phyloP scores from a whole-genome alignment of 2,329 filamentous ascomycete genomes.

The Cordyceps javanica region DNA sequence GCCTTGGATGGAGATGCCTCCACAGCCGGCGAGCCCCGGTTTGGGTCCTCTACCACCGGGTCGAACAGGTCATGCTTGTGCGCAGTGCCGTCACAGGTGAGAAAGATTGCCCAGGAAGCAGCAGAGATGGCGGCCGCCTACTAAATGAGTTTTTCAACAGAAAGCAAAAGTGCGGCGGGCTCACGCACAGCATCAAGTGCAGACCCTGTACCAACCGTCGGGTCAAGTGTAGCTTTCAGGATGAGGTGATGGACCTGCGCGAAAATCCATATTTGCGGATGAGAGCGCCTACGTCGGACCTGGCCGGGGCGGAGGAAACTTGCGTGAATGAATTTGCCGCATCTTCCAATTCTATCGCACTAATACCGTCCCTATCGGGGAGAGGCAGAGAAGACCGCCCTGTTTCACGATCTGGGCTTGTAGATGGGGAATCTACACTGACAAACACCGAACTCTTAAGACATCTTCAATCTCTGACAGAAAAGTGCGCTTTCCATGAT shows the following conservation, averaged over 20 bases:
- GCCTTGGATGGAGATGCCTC: background rate
- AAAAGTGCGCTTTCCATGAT: background rate
- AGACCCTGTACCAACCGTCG: background rate
- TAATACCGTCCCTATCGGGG: background rate
- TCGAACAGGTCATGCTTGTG: background rate
- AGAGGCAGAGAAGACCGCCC: background rate
- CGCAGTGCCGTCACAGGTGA: background rate
- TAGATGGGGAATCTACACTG: background rate
- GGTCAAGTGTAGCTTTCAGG: background rate
- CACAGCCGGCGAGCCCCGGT: background rate
- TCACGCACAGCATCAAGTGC: background rate
- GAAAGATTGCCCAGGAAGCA: background rate
- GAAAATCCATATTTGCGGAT: background rate
- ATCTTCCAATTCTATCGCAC: background rate
- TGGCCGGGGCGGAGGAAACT: background rate
- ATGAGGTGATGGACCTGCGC: background rate
- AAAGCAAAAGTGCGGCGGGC: background rate
- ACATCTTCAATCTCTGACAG: background rate
- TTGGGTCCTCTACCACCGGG: background rate
- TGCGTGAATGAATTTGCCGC: background rate
- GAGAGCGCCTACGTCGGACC: background rate
- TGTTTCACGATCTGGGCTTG: background rate
- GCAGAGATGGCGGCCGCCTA: too few relatives aligned
- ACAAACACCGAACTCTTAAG: background rate
- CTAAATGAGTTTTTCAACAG: background rate